Conservation (phyloP, 306 rosid genomes). For the Lotus japonicus region DNA sequence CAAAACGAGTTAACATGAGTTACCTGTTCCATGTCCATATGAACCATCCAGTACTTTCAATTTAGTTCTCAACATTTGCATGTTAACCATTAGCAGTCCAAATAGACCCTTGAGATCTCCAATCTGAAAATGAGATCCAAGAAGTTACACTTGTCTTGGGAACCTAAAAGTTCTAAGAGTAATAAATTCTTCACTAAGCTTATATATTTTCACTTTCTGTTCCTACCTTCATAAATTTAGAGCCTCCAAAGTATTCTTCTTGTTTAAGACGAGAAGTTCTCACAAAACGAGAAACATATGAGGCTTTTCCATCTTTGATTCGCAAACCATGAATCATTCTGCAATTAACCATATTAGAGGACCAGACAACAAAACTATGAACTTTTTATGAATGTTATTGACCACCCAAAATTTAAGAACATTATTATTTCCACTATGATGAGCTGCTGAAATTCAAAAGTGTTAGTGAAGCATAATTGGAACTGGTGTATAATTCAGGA, state of each 20-base stretch:
- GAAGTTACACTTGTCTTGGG: background rate
- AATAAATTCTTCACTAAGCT: background rate
- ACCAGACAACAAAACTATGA: background rate
- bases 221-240: conserved; percentile 84
- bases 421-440: background rate
- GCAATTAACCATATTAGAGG: conserved; percentile 19
- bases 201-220: background rate
- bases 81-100: conserved; percentile 70
- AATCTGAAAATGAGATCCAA: conserved; percentile 40
- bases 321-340: conserved; percentile 98
- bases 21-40: conserved; percentile 74
- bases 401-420: background rate
- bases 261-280: conserved; percentile 84
- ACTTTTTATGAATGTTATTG: background rate
- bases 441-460: conserved; percentile 1
- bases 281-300: conserved; percentile 81
- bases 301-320: conserved; percentile 88
- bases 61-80: conserved; percentile 76
- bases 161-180: conserved; percentile 13
- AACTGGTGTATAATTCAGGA: background rate
- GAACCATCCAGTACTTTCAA: conserved; percentile 74
- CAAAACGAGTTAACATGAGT: background rate
- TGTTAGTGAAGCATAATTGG: background rate
- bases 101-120: conserved; percentile 87
- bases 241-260: conserved; percentile 77